These are phyloP conservation scores for Exophiala bonariae DNA, from an alignment of 2,329 filamentous ascomycete species.

Conservation along the genomic window DNA sequence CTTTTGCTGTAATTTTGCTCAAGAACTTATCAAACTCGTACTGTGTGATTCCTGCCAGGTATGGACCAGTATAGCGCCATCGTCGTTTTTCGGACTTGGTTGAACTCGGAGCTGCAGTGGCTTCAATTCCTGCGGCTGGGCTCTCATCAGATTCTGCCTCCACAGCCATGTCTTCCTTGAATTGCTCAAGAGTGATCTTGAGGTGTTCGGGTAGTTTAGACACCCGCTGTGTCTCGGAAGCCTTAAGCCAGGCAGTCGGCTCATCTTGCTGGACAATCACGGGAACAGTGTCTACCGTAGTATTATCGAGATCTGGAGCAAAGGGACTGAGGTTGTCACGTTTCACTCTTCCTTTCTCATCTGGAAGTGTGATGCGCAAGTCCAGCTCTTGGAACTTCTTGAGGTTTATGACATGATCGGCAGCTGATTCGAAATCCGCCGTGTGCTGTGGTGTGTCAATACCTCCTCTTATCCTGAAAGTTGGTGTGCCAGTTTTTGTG, in stretches of 20 bases:
- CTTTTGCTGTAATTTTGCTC: conserved; percentile 37
- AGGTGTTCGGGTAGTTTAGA: conserved; percentile 23
- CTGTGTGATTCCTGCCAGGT: conserved; percentile 56
- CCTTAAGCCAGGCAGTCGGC: conserved; percentile 15
- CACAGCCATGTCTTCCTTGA: conserved; percentile 5
- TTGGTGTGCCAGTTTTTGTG: conserved; percentile 68
- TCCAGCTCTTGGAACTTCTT: conserved; percentile 84
- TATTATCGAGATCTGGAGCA: conserved; percentile 28
- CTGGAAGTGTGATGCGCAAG: conserved; percentile 50
- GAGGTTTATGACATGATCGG: conserved; percentile 77
- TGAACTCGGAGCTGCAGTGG: not conserved
- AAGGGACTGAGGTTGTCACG: conserved; percentile 31
- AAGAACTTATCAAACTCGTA: conserved; percentile 57
- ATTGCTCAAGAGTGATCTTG: conserved; percentile 15
- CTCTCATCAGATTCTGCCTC: conserved; percentile 1
- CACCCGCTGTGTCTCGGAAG: conserved; percentile 10
- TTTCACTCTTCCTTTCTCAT: conserved; percentile 3
- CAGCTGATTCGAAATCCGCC: conserved; percentile 82
- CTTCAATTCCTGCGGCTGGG: too few species aligned
- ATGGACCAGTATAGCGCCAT: conserved; percentile 62
- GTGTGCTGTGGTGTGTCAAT: conserved; percentile 85
- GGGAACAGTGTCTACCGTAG: conserved; percentile 12
- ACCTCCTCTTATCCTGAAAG: conserved; percentile 68
- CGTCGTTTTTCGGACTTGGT: conserved; percentile 26
- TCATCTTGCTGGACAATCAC: conserved; percentile 1